Conservation (phyloP, 139 green algal genomes). For the Raphidocelis subcapitata region DNA sequence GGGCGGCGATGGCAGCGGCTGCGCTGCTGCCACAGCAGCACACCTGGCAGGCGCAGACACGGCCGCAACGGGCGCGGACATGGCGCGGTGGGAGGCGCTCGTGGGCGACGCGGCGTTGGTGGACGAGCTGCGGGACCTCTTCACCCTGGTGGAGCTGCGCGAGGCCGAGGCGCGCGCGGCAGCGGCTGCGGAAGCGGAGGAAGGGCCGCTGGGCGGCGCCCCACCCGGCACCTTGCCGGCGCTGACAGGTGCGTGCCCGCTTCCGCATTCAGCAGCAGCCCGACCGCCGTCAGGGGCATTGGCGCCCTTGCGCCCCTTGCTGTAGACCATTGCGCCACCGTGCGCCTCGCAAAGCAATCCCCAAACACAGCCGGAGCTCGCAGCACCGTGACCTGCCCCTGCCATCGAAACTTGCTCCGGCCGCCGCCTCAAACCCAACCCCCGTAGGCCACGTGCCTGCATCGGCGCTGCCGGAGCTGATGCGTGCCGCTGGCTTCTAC, state of each 20-base stretch:
- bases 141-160: constrained; percentile 56
- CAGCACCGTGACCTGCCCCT: too few species aligned
- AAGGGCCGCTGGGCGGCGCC: neutral
- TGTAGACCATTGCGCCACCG: neutral
- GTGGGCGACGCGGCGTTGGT: constrained; percentile 50
- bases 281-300: neutral
- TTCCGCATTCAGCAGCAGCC: neutral
- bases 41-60: neutral
- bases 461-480: constrained; percentile 58
- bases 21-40: neutral
- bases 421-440: too few species aligned
- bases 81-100: constrained; percentile 32
- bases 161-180: neutral
- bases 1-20: neutral
- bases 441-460: constrained; percentile 42
- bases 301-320: neutral
- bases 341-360: neutral
- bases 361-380: too few species aligned
- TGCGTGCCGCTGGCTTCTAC: constrained; percentile 73
- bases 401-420: too few species aligned
- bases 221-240: neutral
- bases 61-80: constrained; percentile 9
- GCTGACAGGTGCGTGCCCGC: neutral
- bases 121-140: constrained; percentile 69
- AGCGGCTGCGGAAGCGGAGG: too few species aligned